Evolutionary conservation across 495 filamentous ascomycete species (phyloP), one percentile per base, ranked within the genome.

Genomic region (Bathelium albidoporum): DNA sequence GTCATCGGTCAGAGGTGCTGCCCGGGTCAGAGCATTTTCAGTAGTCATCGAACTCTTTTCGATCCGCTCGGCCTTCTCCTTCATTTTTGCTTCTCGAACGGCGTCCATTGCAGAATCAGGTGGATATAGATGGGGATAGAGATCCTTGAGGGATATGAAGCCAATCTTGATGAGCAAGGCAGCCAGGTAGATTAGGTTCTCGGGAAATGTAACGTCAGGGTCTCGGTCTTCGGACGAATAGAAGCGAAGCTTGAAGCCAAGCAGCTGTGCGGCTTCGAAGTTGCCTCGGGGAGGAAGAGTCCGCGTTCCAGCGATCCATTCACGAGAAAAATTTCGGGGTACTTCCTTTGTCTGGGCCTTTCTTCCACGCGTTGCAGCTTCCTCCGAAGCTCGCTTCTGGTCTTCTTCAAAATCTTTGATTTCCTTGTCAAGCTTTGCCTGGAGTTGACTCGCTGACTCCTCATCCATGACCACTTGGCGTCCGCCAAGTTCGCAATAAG

Each of bases 211-310:
- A 66, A 95, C 91, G 5, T 82, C 80, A 16, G 81, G 75, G 45
- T 83, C 79, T 36, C 90, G 83, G 34, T 89, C 89, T 9, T 83
- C 78, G 20, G 85, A 83, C 7, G 83, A 80, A 70, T 99, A 99
- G 76, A 96, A 97, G 32, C 90, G 89, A 55, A 99, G 83, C 73
- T 99, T 99, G 81, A 99, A 97, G 9, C 95, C 95, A 29, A 99
- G 84, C 31, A 99, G 81, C 71, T 97, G 92, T 12, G 95, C 95
- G 1, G 95, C 95, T 62, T 92, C 86, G 44, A 85, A 83, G 69
- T 96, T 99, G 53, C 95, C 95, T 52, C 82, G 77, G 0, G 92
- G 89, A 18, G 91, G 91, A 20, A 91, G 73, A 0, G 89, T 95
- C 62, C 85, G 84, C 11, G 92, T 96, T 62, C 80, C 78, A 67